phyloP scores from a whole-genome alignment of 129 eudicot species.

The Silybum marianum region DNA sequence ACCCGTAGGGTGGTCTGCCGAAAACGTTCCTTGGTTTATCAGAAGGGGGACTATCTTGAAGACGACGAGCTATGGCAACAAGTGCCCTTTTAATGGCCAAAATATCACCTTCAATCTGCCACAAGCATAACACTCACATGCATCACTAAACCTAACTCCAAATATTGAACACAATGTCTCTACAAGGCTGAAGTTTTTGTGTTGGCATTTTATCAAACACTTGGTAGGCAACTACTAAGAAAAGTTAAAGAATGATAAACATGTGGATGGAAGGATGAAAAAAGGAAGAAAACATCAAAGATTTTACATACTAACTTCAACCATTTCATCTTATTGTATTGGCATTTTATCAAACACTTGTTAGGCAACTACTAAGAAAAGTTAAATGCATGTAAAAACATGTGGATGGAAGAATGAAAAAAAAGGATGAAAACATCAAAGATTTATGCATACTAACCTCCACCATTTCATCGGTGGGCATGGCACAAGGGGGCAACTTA shows the following conservation, averaged over 20 bases:
- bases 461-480: constrained; percentile 48
- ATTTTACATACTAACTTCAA: constrained; percentile 49
- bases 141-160: constrained; percentile 1
- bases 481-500: constrained; percentile 42
- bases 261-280: not conserved
- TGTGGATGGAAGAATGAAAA: too few relatives aligned
- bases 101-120: constrained; percentile 71
- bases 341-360: constrained; percentile 6
- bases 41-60: constrained; percentile 62
- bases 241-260: not conserved
- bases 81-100: constrained; percentile 72
- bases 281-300: not conserved
- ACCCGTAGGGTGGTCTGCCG: constrained; percentile 35
- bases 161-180: not conserved
- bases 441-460: constrained; percentile 50
- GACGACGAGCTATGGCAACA: constrained; percentile 51
- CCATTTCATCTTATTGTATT: constrained; percentile 33
- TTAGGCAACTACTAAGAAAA: not conserved
- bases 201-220: constrained; percentile 3
- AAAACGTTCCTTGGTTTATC: constrained; percentile 30
- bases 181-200: not conserved
- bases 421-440: not conserved
- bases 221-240: not conserved
- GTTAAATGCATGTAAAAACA: not conserved
- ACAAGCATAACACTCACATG: not conserved